Percentiles rank a stretch among this genome's conserved stretches.
Evolutionary conservation across 2,329 filamentous ascomycete species (phyloP).

Genomic region (Pseudogymnoascus sp.): DNA sequence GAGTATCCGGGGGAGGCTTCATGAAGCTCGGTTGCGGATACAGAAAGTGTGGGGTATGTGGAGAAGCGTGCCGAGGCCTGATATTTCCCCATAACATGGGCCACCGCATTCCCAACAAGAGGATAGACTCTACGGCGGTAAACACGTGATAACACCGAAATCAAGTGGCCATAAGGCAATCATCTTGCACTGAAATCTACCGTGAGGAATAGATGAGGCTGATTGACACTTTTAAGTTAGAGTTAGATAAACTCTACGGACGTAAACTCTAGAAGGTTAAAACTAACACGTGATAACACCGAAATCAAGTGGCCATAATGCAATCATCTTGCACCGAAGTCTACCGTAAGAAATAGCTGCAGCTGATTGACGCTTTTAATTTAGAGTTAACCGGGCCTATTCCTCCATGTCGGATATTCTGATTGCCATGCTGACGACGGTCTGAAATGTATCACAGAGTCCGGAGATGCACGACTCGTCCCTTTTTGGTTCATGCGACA

Average conservation of each 20-base stretch:
- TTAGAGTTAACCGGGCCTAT: neutral
- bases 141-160: neutral
- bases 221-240: neutral
- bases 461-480: neutral
- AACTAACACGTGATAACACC: neutral
- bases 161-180: neutral
- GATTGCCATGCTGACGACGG: neutral
- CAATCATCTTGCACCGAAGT: neutral
- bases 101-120: neutral
- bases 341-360: neutral
- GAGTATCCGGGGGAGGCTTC: constrained; percentile 5
- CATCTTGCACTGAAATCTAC: neutral
- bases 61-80: constrained; percentile 5
- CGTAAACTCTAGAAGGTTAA: neutral
- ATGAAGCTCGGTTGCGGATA: constrained; percentile 9
- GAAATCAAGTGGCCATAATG: neutral
- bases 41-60: constrained; percentile 8
- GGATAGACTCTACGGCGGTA: too few relatives aligned
- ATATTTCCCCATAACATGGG: constrained; percentile 25
- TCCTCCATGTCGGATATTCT: neutral
- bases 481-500: neutral
- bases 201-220: neutral
- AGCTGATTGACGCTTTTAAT: neutral
- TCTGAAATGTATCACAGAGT: neutral
- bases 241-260: too few relatives aligned